Percentiles rank a stretch among this genome's conserved stretches.
Evolutionary conservation across 192 early-diverging fungal species (phyloP).

Genomic region (Mortierella alpina): DNA sequence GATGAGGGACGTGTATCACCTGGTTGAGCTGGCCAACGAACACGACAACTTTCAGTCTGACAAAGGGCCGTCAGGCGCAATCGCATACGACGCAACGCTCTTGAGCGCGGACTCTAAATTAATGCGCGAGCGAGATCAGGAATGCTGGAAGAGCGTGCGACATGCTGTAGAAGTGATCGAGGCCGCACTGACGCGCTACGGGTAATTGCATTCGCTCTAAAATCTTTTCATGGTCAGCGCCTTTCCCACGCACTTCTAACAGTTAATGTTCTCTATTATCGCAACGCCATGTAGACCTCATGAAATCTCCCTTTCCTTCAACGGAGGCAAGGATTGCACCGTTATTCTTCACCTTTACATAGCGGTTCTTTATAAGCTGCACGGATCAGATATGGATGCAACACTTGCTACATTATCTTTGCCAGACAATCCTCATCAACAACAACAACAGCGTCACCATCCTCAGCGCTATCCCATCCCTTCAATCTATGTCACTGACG

Average conservation of each 20-base stretch:
- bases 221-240: not conserved
- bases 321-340: slow-evolving; percentile 98
- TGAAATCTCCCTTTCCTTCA: slow-evolving; percentile 84
- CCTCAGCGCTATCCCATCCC: slow-evolving; percentile 56
- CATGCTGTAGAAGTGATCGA: slow-evolving; percentile 66
- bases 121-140: slow-evolving; percentile 34
- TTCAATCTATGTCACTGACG: slow-evolving; percentile 81
- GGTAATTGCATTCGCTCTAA: slow-evolving; percentile 55
- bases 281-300: slow-evolving; percentile 59
- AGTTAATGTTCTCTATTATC: slow-evolving; percentile 17
- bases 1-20: slow-evolving; percentile 50
- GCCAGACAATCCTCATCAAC: slow-evolving; percentile 13
- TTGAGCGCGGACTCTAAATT: slow-evolving; percentile 10
- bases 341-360: slow-evolving; percentile 85
- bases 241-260: not conserved
- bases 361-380: slow-evolving; percentile 67
- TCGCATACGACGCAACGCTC: not conserved
- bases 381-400: slow-evolving; percentile 14
- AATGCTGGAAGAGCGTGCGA: slow-evolving; percentile 50
- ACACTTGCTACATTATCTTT: not conserved
- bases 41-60: slow-evolving; percentile 2
- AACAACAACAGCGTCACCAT: not conserved
- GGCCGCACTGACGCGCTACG: slow-evolving; percentile 63
- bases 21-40: slow-evolving; percentile 29
- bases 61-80: slow-evolving; percentile 1